Base-by-base conservation (phyloP, 768 basidiomycete genomes). In the Bullera alba region DNA sequence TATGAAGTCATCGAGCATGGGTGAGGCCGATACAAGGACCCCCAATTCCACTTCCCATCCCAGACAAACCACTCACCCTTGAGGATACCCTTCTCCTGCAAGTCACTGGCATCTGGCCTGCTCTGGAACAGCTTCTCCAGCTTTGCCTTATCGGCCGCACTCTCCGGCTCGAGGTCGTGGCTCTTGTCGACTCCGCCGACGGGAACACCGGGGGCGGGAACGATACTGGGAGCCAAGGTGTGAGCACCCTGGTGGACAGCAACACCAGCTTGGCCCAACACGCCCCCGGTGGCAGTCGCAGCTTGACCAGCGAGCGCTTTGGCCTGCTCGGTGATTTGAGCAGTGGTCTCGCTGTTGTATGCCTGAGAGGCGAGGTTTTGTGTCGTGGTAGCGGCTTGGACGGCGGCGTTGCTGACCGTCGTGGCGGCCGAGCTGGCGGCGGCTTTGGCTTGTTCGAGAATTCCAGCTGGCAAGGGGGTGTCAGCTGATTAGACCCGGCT, bases 71-170 rank as follows among this genome's bases (percentile, higher is more conserved):
- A 60, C 72, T 50, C 44, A 79, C 82, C 81, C 71, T 85, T 84
- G 52, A 86, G 77, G 54, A 85, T 84, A 65, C 83, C 83, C 55
- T 81, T 78, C 28, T 82, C 80, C 53, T 84, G 76, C 37, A 86
- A 75, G 37, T 83, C 79, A 34, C 77, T 67, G 67, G 80, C 79
- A n/a, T 80, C 77, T 17, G 83, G 81, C 32, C 84, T 75, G 17
- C 76, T 68, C 37, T 70, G 74, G 38, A 84, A 74, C 43, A 75
- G 75, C 61, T 76, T 77, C 73, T 84, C 82, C 35, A 85, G 75
- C 57, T 75, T 75, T 17, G 52, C 57, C 43, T 48, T 57, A 22
- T 63, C 67, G 36, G 42, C 38, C 30, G 52, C 53, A 43, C 56
- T 61, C 6, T 56, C 48, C 14, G 69, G 69, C 21, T 53, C 51